A percentile compares a stretch with the other conserved stretches of the same genome.
Conservation (phyloP, 176 grass and related monocot genomes). For the Puya raimondii region DNA sequence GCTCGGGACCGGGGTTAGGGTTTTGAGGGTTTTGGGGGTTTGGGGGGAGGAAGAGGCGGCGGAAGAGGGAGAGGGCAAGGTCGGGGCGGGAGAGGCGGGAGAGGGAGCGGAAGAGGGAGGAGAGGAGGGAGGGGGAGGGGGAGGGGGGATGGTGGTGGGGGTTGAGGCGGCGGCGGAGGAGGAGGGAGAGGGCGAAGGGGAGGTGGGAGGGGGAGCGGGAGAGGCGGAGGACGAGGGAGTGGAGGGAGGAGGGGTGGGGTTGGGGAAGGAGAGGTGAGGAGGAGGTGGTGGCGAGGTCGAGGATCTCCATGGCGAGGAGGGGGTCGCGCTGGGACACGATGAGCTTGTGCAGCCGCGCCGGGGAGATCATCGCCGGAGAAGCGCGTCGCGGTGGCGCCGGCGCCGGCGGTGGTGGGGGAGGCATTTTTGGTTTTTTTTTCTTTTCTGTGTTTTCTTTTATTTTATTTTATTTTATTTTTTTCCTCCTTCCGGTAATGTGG, state of each 20-base stretch:
- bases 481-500: no score
- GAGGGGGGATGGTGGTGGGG: no score
- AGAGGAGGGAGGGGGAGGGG: constrained; percentile 34
- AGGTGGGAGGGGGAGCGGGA: constrained; percentile 44
- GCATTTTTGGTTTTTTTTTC: no score
- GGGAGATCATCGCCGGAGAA: constrained; percentile 24
- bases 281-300: constrained; percentile 35
- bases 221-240: constrained; percentile 35
- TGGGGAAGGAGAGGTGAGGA: constrained; percentile 24
- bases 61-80: constrained; percentile 49
- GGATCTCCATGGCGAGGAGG: constrained; percentile 62
- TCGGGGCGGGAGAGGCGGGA: constrained; percentile 37
- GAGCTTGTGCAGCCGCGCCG: constrained; percentile 72
- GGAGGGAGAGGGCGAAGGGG: constrained; percentile 45
- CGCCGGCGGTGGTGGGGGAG: background rate
- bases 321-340: constrained; percentile 50
- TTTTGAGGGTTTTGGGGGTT: background rate
- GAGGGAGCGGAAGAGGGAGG: constrained; percentile 36
- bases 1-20: constrained; percentile 27
- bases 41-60: constrained; percentile 36
- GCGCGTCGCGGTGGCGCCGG: background rate
- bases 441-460: no score
- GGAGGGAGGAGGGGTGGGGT: constrained; percentile 32
- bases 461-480: no score
- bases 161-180: constrained; percentile 32